These are phyloP conservation scores for Cryphonectria radicalis DNA, from an alignment of 2,329 filamentous ascomycete species.

Conservation along the genomic window DNA sequence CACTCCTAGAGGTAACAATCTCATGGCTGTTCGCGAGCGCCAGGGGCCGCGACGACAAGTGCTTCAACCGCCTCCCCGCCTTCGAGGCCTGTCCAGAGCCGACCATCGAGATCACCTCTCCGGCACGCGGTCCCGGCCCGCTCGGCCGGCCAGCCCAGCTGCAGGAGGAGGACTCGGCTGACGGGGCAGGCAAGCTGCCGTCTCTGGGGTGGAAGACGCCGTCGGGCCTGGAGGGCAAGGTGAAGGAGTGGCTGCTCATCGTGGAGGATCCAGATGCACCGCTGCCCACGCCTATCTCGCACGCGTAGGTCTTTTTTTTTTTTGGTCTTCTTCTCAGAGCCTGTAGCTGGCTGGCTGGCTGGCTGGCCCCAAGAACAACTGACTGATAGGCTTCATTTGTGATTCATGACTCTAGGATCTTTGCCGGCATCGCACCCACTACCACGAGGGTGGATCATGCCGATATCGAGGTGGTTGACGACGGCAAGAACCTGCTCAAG, in stretches of 20 bases:
- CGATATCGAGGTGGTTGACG: constrained; percentile 44
- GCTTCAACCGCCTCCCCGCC: constrained; percentile 43
- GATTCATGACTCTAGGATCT: constrained; percentile 36
- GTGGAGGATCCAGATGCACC: background rate
- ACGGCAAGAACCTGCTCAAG: constrained; percentile 38
- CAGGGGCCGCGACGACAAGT: constrained; percentile 44
- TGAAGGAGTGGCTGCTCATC: background rate
- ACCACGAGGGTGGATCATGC: constrained; percentile 40
- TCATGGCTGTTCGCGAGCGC: constrained; percentile 46
- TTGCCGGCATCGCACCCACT: constrained; percentile 44
- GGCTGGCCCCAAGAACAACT: too few relatives aligned
- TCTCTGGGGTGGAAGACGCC: background rate
- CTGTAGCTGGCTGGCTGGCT: too few relatives aligned
- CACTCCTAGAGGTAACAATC: constrained; percentile 40
- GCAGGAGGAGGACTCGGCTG: constrained; percentile 7
- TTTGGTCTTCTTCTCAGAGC: background rate
- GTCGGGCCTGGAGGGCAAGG: background rate
- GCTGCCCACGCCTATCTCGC: background rate
- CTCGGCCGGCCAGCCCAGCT: constrained; percentile 36
- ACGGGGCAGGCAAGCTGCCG: background rate
- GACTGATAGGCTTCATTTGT: constrained; percentile 42
- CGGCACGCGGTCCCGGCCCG: constrained; percentile 45
- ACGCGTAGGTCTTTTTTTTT: background rate
- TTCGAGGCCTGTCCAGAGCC: constrained; percentile 41
- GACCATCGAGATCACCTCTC: constrained; percentile 45